Evolutionary conservation across 768 basidiomycete genomes (phyloP), one percentile per base, ranked within the genome.

Genomic region (Phylloporus sp.): DNA sequence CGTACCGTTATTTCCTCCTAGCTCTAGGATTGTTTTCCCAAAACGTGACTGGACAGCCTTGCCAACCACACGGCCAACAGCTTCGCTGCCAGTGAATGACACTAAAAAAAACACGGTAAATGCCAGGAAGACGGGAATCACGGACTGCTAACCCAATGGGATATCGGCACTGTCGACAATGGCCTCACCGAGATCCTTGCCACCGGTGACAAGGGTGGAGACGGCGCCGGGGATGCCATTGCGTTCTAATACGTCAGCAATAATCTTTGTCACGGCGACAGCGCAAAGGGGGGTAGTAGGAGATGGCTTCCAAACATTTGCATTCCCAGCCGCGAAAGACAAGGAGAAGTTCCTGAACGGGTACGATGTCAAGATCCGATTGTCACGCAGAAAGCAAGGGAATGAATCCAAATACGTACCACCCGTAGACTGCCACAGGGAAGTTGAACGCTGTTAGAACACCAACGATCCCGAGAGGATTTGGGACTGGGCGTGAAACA

Each of bases 391-490:
- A 47, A 47, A 34, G 44, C 8, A 22, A 26, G 13, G 45, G 23
- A 20, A 15, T 46, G 34, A 22, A 28, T 29, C n/a, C 33, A 50
- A 31, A 38, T 33, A 58, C 71, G 32, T 66, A 85, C 90, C 90
- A 93, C 54, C 90, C 90, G 65, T 90, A 91, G 35, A 94, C 90
- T 27, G 92, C 92, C 34, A 90, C 83, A 9, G 95, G 95, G 63
- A 97, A 98, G 66, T 98, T 98, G 74, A 96, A 97, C 0, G 95
- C 95, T 18, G 90, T 86, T 42, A 98, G 69, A 9, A 95, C 80
- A 24, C 74, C 82, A 9, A 86, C 73, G 3, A 82, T 72, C 9
- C 84, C 84, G 1, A 97, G 75, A 18, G 95, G 94, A 63, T 96
- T 96, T 9, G 94, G 88, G 4, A 95, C 90, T 92, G 64, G 9